Base-by-base conservation (phyloP, 176 grass and related monocot species). In the Oryza punctata region DNA sequence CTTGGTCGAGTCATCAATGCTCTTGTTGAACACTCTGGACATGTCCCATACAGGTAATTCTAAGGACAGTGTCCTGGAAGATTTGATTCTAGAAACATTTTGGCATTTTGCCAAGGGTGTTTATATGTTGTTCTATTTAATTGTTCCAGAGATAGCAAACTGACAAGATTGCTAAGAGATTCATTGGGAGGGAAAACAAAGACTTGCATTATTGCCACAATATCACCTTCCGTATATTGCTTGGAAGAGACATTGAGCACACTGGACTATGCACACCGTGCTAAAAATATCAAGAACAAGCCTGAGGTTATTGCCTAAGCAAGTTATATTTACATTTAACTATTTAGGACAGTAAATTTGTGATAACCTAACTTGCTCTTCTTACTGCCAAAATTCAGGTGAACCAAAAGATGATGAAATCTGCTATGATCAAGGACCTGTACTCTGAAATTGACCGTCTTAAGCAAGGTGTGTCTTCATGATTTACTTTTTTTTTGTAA, bases 391-490 rank as follows among this genome's bases (percentile, higher is more conserved):
- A 70, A 66, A 47, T 85, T 35, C 67, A 99, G 97, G 77, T 99
- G 88, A 99, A 99, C 68, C 97, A 99, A 73, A 99, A 82, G 78
- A 96, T 99, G 97, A 92, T 99, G 89, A 99, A 99, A 88, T 94
- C 97, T 70, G 89, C 97, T 69, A 49, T 99, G 91, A 96, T 99
- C 73, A 99, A 99, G 86, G 97, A 99, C 63, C 85, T 99, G 67
- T 94, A 96, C 64, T 88, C 81, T 30, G 93, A 99, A 91, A 96
- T 99, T 91, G 97, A 99, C 67, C 97, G 93, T 16, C 97, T 99
- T 84, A 99, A 99, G 87, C 93, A 96, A 99, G 97, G 97, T 99
- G 75, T 63, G 78, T 78, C 14, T 52, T 40, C 64, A 24, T 87
- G 75, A 47, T 37, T 37, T 37, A 0, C 7, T 37, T 7, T 38